These are phyloP conservation scores for Podospora pseudocomata DNA, from an alignment of 495 filamentous ascomycete genomes.

Conservation along the genomic window DNA sequence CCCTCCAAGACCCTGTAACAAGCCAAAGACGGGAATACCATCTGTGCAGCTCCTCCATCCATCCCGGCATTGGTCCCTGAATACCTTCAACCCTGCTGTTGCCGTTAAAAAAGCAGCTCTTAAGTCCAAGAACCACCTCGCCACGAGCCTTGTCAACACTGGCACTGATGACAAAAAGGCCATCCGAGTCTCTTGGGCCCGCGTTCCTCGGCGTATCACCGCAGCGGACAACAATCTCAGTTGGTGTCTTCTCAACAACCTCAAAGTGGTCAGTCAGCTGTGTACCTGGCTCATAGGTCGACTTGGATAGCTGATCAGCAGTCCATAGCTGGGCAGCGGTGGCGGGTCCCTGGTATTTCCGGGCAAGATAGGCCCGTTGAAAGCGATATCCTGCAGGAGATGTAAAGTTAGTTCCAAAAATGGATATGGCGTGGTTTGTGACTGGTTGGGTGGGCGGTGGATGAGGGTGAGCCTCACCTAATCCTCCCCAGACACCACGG, in stretches of 20 bases:
- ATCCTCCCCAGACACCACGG: constrained; percentile 62
- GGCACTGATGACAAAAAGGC: constrained; percentile 66
- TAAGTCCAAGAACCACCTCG: constrained; percentile 62
- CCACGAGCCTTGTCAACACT: constrained; percentile 56
- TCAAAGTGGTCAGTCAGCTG: constrained; percentile 74
- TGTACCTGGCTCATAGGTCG: constrained; percentile 59
- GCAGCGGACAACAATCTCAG: constrained; percentile 60
- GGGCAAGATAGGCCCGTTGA: constrained; percentile 58
- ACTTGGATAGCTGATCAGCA: constrained; percentile 48
- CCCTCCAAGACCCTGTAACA: constrained; percentile 48
- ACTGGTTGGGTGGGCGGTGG: no score
- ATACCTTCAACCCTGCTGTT: constrained; percentile 38
- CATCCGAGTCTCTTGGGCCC: constrained; percentile 59
- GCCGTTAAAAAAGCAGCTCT: constrained; percentile 59
- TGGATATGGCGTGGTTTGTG: constrained; percentile 9
- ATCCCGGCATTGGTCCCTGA: constrained; percentile 51
- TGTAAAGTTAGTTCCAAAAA: constrained; percentile 2
- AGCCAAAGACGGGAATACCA: constrained; percentile 63
- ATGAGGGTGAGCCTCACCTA: constrained; percentile 44
- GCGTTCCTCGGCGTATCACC: constrained; percentile 60
- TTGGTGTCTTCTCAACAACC: constrained; percentile 62
- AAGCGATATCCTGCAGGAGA: constrained; percentile 53
- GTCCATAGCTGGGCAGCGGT: constrained; percentile 64
- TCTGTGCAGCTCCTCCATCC: constrained; percentile 56
- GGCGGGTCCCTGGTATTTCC: constrained; percentile 59